A percentile compares a stretch with the other conserved stretches of the same genome.
Evolutionary conservation across 768 basidiomycete species (phyloP).

Genomic region (Pholiota microspora): DNA sequence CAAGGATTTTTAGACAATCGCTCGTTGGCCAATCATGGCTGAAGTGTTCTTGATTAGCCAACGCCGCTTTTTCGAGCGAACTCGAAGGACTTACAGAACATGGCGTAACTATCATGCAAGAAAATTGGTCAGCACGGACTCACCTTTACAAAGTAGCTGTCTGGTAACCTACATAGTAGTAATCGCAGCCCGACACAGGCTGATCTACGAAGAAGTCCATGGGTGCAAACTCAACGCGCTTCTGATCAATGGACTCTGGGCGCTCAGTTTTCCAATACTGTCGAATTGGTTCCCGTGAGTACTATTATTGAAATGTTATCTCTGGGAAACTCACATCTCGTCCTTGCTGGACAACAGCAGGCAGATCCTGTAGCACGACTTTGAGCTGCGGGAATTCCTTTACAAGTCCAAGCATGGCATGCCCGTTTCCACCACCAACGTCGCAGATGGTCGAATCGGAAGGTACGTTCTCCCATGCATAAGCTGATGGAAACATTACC

Average conservation of each 20-base stretch:
- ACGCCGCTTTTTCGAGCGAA: not conserved
- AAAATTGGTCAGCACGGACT: no score
- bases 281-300: not conserved
- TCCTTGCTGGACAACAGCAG: conserved; percentile 28
- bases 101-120: not conserved
- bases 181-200: not conserved
- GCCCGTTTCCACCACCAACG: conserved; percentile 31
- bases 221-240: not conserved
- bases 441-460: conserved; percentile 33
- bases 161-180: conserved; percentile 2
- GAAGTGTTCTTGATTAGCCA: not conserved
- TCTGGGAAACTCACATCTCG: conserved; percentile 17
- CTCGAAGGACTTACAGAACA: not conserved
- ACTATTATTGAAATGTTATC: not conserved
- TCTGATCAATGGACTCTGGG: not conserved
- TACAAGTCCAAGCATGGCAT: conserved; percentile 28
- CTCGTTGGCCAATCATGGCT: not conserved
- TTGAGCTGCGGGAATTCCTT: conserved; percentile 32
- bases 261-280: conserved; percentile 1
- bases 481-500: conserved; percentile 20
- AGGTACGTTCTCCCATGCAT: conserved; percentile 31
- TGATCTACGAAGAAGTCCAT: not conserved
- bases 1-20: conserved; percentile 1
- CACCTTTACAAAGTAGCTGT: not conserved
- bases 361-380: conserved; percentile 37